These are phyloP conservation scores for Pythium aristosporum DNA, from an alignment of 352 stramenopile species.

Conservation along the genomic window DNA sequence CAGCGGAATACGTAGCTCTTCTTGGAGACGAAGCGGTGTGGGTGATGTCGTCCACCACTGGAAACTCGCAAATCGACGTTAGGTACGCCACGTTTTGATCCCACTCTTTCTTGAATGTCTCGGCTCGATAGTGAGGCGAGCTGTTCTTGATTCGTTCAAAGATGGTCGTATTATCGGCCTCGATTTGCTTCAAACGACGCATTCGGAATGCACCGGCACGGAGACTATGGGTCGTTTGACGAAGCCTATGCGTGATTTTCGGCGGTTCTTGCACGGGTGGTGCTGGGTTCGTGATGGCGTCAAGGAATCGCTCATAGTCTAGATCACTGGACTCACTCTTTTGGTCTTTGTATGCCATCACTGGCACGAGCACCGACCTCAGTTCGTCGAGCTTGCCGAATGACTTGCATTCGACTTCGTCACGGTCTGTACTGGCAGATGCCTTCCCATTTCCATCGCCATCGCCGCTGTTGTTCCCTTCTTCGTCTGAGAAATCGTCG, in stretches of 20 bases:
- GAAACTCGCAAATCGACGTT: conserved; percentile 69
- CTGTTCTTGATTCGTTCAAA: conserved; percentile 66
- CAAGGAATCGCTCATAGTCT: conserved; percentile 23
- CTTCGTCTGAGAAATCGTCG: neutral
- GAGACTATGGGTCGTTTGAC: conserved; percentile 11
- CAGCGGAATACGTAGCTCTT: neutral
- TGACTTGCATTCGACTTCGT: conserved; percentile 12
- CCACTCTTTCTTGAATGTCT: conserved; percentile 58
- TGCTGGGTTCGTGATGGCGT: conserved; percentile 21
- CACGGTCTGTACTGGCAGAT: neutral
- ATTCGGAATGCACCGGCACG: conserved; percentile 40
- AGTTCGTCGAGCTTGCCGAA: conserved; percentile 57
- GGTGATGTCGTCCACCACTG: conserved; percentile 25
- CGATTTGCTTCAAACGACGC: conserved; percentile 60
- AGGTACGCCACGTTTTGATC: conserved; percentile 72
- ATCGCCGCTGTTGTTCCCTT: neutral
- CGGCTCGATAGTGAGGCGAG: conserved; percentile 58
- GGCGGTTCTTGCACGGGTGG: conserved; percentile 17
- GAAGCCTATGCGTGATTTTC: conserved; percentile 15
- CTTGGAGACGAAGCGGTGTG: conserved; percentile 10
- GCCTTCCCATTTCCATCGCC: neutral
- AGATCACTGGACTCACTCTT: neutral
- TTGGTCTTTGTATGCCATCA: conserved; percentile 27
- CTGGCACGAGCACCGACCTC: conserved; percentile 32
- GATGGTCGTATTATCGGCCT: conserved; percentile 52